Base-by-base conservation (phyloP, 495 filamentous ascomycete genomes). In the Xylona heveae region DNA sequence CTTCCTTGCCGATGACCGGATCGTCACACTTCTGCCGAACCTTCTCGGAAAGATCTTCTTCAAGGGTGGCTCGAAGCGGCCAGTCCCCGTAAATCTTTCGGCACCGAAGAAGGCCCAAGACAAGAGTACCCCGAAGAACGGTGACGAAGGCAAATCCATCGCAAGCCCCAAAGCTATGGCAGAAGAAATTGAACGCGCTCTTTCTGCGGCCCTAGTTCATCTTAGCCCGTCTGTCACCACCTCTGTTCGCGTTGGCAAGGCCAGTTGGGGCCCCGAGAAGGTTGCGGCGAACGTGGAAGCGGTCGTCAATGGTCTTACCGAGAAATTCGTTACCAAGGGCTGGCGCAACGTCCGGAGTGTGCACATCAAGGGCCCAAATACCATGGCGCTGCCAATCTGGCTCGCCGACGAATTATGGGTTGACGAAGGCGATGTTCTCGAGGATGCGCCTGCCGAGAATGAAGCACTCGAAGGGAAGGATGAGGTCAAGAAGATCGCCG, bases 321-420 rank as follows among this genome's bases (percentile, higher is more conserved):
- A 77, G 22, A 80, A 77, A 50, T 77, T 73, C 35, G 63, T 95
- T 4, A 63, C 82, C 4, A 71, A 80, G 42, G 71, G 78, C 35
- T 94, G 83, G 83, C 65, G 66, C 38, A 81, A 78, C 46, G 66
- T 95, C 31, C 71, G 73, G 51, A 64, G 65, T 29, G 49, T 95
- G 28, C 82, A 92, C 55, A 60, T 97, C 53, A 97, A 95, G 61
- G 75, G 77, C 5, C 71, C 78, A 6, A 68, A 74, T 41, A 90
- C 82, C 6, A 75, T 68, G 37, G 80, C 84, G 8, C 57, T 97
- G 42, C 88, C 88, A 9, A 71, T 97, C 38, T 97, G 80, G 76
- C 58, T 94, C 45, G 76, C 88, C 6, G 68, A 74, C 44, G 78
- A 95, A 57, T 54, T 97, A 32, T 97, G 84, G 80, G 55, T 75